Conservation (phyloP, 2,329 filamentous ascomycete species). For the Cordyceps cateniannulata region DNA sequence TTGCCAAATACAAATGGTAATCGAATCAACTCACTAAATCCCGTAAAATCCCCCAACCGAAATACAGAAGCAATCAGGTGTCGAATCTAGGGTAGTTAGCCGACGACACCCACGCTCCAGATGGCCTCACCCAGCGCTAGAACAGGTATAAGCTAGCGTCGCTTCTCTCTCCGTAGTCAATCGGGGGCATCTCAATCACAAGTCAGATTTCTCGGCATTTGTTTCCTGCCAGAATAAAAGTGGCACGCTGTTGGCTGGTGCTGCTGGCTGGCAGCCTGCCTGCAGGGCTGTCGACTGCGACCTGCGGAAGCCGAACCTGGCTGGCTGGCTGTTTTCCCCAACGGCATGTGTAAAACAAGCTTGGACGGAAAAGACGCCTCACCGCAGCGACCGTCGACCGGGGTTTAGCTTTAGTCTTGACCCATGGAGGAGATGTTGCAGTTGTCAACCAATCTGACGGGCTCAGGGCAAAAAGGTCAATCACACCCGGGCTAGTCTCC, state of each 20-base stretch:
- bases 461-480: slow-evolving; percentile 3
- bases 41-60: neutral
- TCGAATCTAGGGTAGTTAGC: neutral
- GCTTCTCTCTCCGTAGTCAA: no score
- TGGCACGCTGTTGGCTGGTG: neutral
- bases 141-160: no score
- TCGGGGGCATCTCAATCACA: neutral
- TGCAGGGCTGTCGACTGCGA: neutral
- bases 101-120: neutral
- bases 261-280: neutral
- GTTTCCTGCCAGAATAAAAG: no score
- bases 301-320: neutral
- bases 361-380: slow-evolving; percentile 8
- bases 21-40: neutral
- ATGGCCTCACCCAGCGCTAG: neutral
- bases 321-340: no score
- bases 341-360: slow-evolving; percentile 7
- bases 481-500: neutral
- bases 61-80: neutral
- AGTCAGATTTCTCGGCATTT: neutral
- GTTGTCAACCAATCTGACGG: slow-evolving; percentile 7
- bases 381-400: slow-evolving; percentile 4
- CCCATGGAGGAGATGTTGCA: no score
- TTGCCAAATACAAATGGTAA: neutral
- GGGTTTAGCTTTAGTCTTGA: neutral